Base-by-base conservation (phyloP, 257 asterid genomes). In the Datura wrightii region DNA sequence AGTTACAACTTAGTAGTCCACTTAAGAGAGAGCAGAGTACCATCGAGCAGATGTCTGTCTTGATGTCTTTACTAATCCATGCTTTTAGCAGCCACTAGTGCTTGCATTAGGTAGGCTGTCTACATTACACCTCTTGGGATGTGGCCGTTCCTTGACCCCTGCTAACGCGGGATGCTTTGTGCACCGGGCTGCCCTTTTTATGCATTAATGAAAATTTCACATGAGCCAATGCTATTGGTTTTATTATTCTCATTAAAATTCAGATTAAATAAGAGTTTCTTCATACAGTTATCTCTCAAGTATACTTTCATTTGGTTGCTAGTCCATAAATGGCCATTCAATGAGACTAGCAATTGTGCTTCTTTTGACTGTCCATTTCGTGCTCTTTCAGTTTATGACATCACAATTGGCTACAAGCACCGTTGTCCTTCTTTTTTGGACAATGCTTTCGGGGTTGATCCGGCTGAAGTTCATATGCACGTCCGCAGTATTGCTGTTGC, bases 391-490 rank as follows among this genome's bases (percentile, higher is more conserved):
- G 99, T 95, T 86, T 95, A 94, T 81, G 99, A 95, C 89, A 88
- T 95, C 67, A 93, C 99, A 62, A 95, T 95, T 63, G 97, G 94
- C 65, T 95, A 95, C 90, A 88, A 90, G 44, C 88, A 91, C 60
- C 86, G 88, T 15, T 94, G 94, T 87, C 99, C 99, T 0, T 84
- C 97, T 48, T 93, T 95, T 92, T 65, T 94, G 93, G 99, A 95
- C 85, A 95, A 95, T 9, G 97, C 91, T 44, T 95, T 79, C 63
- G 99, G 99, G 13, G 89, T 94, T 2, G 97, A 94, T 85, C 99
- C 99, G 5, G 89, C 98, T 0, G 99, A 95, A 89, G 97, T 95
- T 83, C 99, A 95, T 87, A 92, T 94, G 84, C 95, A 94, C 44
- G 58, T 94, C 55, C 90, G 90, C 5, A 93, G 98, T 36, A 66